These are phyloP conservation scores for Phyllosticta ampelicida DNA, from an alignment of 2,329 filamentous ascomycete genomes.

Conservation along the genomic window DNA sequence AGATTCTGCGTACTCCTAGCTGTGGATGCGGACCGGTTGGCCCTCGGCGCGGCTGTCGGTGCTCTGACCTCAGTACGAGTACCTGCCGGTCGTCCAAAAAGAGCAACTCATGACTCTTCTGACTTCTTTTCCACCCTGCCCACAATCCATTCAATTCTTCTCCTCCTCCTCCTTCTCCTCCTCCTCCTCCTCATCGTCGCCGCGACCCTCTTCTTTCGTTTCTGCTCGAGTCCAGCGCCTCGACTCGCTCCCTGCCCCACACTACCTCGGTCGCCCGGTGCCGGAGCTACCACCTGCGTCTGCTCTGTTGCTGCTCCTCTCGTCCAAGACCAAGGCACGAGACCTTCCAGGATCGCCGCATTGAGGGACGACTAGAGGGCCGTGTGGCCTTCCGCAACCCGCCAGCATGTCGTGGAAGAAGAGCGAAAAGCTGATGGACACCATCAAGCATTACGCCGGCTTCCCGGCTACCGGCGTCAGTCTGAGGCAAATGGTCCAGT, in stretches of 20 bases:
- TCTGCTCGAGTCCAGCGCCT: background rate
- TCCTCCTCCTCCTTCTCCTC: background rate
- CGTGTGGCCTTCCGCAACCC: constrained; percentile 21
- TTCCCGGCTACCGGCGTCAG: constrained; percentile 90
- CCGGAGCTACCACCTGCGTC: constrained; percentile 2
- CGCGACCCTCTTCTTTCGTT: background rate
- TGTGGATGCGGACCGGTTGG: constrained; percentile 1
- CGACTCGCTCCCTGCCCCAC: background rate
- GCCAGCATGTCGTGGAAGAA: constrained; percentile 84
- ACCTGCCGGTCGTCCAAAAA: constrained; percentile 4
- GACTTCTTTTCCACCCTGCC: background rate
- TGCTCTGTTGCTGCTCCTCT: background rate
- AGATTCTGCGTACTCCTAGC: constrained; percentile 3
- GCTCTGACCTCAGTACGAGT: constrained; percentile 6
- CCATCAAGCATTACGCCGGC: constrained; percentile 92
- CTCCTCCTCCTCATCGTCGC: background rate
- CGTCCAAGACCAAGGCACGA: background rate
- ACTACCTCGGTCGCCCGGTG: constrained; percentile 4
- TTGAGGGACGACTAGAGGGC: constrained; percentile 6
- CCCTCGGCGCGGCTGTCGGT: background rate
- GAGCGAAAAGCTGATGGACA: constrained; percentile 84
- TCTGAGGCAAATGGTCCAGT: constrained; percentile 97
- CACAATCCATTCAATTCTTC: background rate
- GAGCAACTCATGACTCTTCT: constrained; percentile 8
- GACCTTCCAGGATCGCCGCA: constrained; percentile 2